phyloP scores from a whole-genome alignment of 306 rosid genomes.

The Prinsepia uniflora region DNA sequence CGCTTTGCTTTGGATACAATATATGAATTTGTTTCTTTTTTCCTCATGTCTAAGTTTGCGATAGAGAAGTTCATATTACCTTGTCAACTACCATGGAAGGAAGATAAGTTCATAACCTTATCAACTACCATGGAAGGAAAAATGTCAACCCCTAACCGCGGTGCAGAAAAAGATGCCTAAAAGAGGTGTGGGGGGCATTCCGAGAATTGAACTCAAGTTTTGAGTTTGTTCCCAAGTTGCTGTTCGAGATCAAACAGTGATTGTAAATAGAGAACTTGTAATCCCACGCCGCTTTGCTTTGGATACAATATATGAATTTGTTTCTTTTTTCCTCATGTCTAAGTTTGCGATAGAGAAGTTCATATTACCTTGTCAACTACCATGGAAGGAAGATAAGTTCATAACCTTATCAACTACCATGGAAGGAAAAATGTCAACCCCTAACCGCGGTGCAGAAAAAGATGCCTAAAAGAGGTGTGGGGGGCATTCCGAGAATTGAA shows the following conservation, averaged over 20 bases:
- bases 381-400: no score
- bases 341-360: no score
- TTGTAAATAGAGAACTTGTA: constrained; percentile 23
- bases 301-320: constrained; percentile 16
- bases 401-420: background rate
- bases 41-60: background rate
- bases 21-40: constrained; percentile 6
- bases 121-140: background rate
- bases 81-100: background rate
- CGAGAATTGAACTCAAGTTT: no score
- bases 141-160: no score
- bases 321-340: constrained; percentile 7
- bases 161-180: background rate
- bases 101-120: no score
- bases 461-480: background rate
- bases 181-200: constrained; percentile 42
- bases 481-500: constrained; percentile 79
- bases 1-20: constrained; percentile 18
- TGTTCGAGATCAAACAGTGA: constrained; percentile 11
- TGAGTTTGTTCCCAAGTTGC: constrained; percentile 11
- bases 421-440: background rate
- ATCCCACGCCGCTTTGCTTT: constrained; percentile 1
- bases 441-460: background rate
- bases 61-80: no score
- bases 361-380: background rate